Evolutionary conservation across 371 early-diverging fungal genomes (phyloP).

Genomic region (Mortierella sp.): DNA sequence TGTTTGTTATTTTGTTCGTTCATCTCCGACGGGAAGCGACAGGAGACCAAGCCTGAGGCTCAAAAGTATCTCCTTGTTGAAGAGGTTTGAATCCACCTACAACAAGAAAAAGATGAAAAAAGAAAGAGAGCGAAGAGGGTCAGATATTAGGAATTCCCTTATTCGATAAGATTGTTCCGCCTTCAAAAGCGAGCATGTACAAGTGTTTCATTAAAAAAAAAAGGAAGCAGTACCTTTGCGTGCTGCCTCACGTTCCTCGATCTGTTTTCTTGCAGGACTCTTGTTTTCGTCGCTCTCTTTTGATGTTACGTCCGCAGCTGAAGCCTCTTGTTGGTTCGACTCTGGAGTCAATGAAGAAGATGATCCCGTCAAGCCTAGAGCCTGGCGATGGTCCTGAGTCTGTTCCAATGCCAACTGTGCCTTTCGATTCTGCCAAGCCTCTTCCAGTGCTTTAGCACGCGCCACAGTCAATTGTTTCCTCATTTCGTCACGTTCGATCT

Average conservation of each 20-base stretch:
- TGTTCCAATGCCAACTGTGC: slow-evolving; percentile 39
- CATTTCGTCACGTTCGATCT: slow-evolving; percentile 51
- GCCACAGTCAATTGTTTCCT: slow-evolving; percentile 39
- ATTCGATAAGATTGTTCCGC: background rate
- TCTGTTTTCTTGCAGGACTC: slow-evolving; percentile 45
- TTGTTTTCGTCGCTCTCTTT: slow-evolving; percentile 17
- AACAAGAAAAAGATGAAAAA: background rate
- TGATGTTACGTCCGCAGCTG: background rate
- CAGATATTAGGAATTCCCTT: background rate
- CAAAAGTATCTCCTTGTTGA: slow-evolving; percentile 48
- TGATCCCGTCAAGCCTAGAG: slow-evolving; percentile 17
- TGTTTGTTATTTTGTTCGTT: no score
- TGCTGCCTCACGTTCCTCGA: slow-evolving; percentile 47
- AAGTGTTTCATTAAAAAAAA: no score
- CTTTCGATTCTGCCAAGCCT: slow-evolving; percentile 52
- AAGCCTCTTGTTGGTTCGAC: background rate
- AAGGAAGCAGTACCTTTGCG: slow-evolving; percentile 35
- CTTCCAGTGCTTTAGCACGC: slow-evolving; percentile 47
- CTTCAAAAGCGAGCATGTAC: background rate
- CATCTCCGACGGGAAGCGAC: slow-evolving; percentile 32
- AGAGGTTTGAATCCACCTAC: slow-evolving; percentile 51
- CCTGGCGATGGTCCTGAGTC: slow-evolving; percentile 25
- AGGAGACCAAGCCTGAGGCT: slow-evolving; percentile 50
- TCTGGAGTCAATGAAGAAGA: background rate
- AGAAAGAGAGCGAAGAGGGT: background rate